Conservation (phyloP, 345 rosid genomes). For the Brassica juncea region DNA sequence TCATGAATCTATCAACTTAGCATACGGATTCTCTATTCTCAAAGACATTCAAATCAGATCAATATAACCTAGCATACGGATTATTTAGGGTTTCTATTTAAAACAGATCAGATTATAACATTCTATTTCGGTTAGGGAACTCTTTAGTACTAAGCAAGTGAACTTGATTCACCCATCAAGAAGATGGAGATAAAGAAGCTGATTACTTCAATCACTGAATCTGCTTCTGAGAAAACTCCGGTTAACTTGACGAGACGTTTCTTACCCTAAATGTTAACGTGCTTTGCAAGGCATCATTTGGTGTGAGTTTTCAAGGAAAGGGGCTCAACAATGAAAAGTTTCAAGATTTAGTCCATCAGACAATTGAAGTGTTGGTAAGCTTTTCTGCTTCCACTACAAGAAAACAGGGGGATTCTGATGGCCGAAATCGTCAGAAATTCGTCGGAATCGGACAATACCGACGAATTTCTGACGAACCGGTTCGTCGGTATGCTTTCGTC, state of each 20-base stretch:
- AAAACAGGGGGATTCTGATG: no score
- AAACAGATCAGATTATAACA: no score
- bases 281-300: conserved; percentile 39
- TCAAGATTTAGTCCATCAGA: conserved; percentile 41
- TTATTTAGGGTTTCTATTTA: no score
- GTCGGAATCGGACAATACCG: no score
- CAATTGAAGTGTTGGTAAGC: conserved; percentile 29
- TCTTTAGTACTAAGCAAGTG: conserved; percentile 32
- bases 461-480: no score
- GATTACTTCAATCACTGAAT: conserved; percentile 37
- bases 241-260: conserved; percentile 41
- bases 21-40: no score
- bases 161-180: conserved; percentile 28
- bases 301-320: conserved; percentile 37
- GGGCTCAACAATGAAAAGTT: conserved; percentile 38
- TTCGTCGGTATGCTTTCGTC: no score
- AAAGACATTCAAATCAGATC: no score
- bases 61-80: no score
- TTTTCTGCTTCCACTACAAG: conserved; percentile 44
- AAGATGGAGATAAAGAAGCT: conserved; percentile 41
- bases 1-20: no score
- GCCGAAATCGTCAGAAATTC: no score
- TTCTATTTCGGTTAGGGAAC: conserved; percentile 18
- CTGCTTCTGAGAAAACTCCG: conserved; percentile 7
- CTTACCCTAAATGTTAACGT: conserved; percentile 34